Conservation (phyloP, 139 green algal species). For the Chlamydomonas incerta region DNA sequence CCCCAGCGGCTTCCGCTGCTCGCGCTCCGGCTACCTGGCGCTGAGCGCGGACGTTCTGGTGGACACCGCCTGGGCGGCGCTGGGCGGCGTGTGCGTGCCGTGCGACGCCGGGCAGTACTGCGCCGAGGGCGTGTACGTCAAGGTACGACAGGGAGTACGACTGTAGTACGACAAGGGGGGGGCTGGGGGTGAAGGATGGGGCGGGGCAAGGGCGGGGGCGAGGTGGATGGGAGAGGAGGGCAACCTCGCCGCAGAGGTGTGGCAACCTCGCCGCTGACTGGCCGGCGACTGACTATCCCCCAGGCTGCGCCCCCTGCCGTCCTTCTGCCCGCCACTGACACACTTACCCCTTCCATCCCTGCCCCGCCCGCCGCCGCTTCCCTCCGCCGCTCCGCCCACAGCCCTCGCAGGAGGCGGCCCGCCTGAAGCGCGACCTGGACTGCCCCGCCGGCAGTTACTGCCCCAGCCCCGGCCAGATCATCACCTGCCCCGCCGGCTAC, state of each 20-base stretch:
- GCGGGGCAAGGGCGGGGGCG: neutral
- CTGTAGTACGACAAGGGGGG: neutral
- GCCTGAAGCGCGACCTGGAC: conserved; percentile 39
- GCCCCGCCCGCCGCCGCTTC: conserved; percentile 1
- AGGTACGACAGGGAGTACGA: neutral
- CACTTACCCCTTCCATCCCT: too few species aligned
- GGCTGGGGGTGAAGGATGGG: too few species aligned
- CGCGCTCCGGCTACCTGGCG: neutral
- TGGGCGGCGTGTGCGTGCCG: conserved; percentile 43
- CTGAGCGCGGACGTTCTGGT: conserved; percentile 14
- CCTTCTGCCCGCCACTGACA: too few species aligned
- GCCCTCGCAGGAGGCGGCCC: neutral
- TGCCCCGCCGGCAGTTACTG: conserved; percentile 52
- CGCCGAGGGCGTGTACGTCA: conserved; percentile 28
- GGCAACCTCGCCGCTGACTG: too few species aligned
- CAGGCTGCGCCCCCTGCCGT: too few species aligned
- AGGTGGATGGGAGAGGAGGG: neutral
- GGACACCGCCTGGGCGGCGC: neutral
- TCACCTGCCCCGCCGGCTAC: conserved; percentile 19
- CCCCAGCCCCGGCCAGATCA: conserved; percentile 32
- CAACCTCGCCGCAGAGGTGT: too few species aligned
- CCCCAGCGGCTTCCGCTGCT: conserved; percentile 30
- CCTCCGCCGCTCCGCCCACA: neutral
- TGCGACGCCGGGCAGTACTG: conserved; percentile 49
- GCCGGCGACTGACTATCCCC: too few species aligned